A percentile compares a stretch with the other conserved stretches of the same genome.
Conservation (phyloP, 805 yeast species). For the Candida stauntonica region DNA sequence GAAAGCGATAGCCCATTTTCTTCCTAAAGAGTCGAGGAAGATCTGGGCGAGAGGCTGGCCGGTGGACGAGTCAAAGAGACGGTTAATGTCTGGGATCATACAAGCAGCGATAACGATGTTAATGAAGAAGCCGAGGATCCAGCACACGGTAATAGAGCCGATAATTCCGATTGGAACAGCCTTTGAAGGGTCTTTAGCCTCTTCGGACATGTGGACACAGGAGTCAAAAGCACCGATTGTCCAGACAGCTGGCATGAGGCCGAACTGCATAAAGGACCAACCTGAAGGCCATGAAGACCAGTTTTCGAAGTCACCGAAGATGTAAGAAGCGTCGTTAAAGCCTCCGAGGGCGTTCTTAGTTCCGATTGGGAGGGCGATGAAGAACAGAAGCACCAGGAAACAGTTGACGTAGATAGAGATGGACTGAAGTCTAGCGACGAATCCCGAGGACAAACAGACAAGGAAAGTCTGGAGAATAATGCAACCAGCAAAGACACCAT, state of each 20-base stretch:
- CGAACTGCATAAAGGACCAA: slow-evolving; percentile 47
- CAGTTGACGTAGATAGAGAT: slow-evolving; percentile 49
- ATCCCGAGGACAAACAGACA: slow-evolving; percentile 49
- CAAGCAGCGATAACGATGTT: slow-evolving; percentile 53
- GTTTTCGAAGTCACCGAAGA: slow-evolving; percentile 51
- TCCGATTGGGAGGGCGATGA: slow-evolving; percentile 61
- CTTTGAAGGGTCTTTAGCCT: slow-evolving; percentile 55
- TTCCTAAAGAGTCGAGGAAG: slow-evolving; percentile 57
- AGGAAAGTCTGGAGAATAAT: slow-evolving; percentile 31
- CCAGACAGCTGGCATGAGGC: slow-evolving; percentile 72
- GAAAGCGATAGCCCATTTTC: slow-evolving; percentile 61
- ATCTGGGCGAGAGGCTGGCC: slow-evolving; percentile 68
- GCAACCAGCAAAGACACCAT: slow-evolving; percentile 64
- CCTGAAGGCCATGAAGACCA: slow-evolving; percentile 53
- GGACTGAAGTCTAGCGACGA: slow-evolving; percentile 52
- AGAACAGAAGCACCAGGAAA: slow-evolving; percentile 44
- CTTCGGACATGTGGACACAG: slow-evolving; percentile 71
- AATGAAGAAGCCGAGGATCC: slow-evolving; percentile 54
- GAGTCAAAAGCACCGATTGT: slow-evolving; percentile 73
- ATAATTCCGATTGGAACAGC: slow-evolving; percentile 66
- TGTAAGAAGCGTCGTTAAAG: slow-evolving; percentile 47
- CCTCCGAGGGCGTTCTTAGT: slow-evolving; percentile 28
- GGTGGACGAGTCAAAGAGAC: slow-evolving; percentile 39
- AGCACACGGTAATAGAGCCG: slow-evolving; percentile 52
- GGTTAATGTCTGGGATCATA: slow-evolving; percentile 40